Percentiles rank a stretch among this genome's conserved stretches.
Evolutionary conservation across 306 rosid genomes (phyloP).

Genomic region (Pyrus pyrifolia): DNA sequence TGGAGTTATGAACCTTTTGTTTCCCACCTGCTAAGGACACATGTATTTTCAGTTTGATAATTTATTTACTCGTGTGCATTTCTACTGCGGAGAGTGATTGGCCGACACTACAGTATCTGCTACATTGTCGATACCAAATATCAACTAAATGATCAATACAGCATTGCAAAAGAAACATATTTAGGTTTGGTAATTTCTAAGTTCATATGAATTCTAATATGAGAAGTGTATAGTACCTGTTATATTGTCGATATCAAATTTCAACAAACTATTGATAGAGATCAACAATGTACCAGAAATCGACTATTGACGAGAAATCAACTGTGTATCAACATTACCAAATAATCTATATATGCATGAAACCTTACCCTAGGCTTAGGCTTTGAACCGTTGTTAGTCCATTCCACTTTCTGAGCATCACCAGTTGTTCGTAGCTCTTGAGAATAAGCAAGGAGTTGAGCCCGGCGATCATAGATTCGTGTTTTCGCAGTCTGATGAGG

Average conservation of each 20-base stretch:
- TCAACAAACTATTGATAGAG: background rate
- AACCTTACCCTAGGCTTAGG: conserved; percentile 30
- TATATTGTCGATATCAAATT: no score
- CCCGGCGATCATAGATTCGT: conserved; percentile 47
- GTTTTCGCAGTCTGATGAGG: conserved; percentile 3
- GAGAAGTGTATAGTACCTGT: background rate
- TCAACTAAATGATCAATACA: background rate
- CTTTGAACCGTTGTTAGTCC: conserved; percentile 11
- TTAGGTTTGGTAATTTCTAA: background rate
- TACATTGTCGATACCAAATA: background rate
- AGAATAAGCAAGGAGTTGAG: conserved; percentile 54
- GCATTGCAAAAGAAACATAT: no score
- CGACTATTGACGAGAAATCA: background rate
- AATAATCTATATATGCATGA: background rate
- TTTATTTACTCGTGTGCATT: background rate
- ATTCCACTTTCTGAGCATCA: conserved; percentile 13
- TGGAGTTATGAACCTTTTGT: background rate
- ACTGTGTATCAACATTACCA: background rate
- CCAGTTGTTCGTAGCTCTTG: conserved; percentile 35
- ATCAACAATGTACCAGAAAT: background rate
- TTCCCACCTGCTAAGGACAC: background rate
- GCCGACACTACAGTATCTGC: background rate
- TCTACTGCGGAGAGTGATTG: background rate
- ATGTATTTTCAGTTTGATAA: background rate
- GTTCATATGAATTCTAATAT: background rate